Conservation (phyloP, 139 green algal species). For the Chlorella sorokiniana region DNA sequence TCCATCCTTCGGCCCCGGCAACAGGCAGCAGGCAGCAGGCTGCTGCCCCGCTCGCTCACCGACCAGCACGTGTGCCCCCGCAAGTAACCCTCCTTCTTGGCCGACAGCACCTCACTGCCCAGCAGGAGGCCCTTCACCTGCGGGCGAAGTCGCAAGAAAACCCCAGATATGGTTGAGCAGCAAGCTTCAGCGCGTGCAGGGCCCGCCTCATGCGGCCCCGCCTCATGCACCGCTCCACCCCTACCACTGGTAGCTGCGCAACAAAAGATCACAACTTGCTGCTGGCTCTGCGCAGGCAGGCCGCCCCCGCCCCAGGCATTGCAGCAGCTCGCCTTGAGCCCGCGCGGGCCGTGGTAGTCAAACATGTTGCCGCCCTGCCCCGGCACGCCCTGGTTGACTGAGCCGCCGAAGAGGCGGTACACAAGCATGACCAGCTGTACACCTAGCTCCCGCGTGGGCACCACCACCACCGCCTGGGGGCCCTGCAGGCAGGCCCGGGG, state of each 20-base stretch:
- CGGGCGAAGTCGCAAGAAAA: background rate
- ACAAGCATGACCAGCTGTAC: slow-evolving; percentile 80
- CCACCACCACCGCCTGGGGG: slow-evolving; percentile 79
- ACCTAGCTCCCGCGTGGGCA: slow-evolving; percentile 88
- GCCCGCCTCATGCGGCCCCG: no score
- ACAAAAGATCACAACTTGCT: no score
- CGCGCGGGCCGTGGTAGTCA: slow-evolving; percentile 73
- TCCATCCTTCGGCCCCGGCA: no score
- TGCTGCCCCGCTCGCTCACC: background rate
- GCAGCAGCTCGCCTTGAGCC: slow-evolving; percentile 62
- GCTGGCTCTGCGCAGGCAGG: no score
- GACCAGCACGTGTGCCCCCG: slow-evolving; percentile 67
- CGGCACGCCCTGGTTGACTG: slow-evolving; percentile 65
- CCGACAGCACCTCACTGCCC: slow-evolving; percentile 71
- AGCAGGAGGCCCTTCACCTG: slow-evolving; percentile 82
- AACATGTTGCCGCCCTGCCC: slow-evolving; percentile 85
- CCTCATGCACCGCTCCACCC: no score
- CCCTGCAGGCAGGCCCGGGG: slow-evolving; percentile 30
- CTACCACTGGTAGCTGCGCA: no score
- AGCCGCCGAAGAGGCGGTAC: slow-evolving; percentile 81
- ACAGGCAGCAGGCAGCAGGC: no score
- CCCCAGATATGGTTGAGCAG: background rate
- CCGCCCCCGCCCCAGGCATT: no score
- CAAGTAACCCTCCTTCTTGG: slow-evolving; percentile 53
- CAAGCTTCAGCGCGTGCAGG: no score